phyloP scores from a whole-genome alignment of 257 asterid genomes.

The Knoxia roxburghii region DNA sequence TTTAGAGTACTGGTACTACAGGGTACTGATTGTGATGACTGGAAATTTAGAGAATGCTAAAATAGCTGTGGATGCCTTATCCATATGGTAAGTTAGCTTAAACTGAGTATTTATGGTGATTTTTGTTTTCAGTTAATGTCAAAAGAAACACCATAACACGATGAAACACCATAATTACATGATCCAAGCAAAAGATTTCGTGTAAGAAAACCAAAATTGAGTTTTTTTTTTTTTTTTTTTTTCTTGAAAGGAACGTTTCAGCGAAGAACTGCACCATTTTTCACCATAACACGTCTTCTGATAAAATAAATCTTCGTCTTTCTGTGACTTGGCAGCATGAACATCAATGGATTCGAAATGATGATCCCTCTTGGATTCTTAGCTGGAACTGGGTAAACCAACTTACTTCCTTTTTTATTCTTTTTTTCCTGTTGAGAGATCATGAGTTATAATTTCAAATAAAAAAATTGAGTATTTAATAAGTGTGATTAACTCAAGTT shows the following conservation, averaged over 20 bases:
- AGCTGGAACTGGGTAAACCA: constrained; percentile 42
- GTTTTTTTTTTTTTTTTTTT: too few relatives aligned
- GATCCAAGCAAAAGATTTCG: too few relatives aligned
- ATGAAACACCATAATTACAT: not conserved
- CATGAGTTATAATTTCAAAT: too few relatives aligned
- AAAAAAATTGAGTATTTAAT: too few relatives aligned
- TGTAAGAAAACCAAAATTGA: too few relatives aligned
- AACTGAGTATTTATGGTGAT: not conserved
- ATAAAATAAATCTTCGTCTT: not conserved
- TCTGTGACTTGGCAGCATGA: constrained; percentile 33
- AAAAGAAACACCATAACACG: too few relatives aligned
- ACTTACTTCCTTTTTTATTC: not conserved
- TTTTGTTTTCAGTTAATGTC: too few relatives aligned
- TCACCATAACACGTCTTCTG: not conserved
- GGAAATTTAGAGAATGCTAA: constrained; percentile 68
- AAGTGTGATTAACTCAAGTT: too few relatives aligned
- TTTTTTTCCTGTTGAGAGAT: too few relatives aligned
- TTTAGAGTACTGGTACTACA: constrained; percentile 81
- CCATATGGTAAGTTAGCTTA: constrained; percentile 48
- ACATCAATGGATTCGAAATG: constrained; percentile 52
- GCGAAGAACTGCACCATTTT: not conserved
- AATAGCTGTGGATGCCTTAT: constrained; percentile 74
- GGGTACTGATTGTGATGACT: constrained; percentile 62
- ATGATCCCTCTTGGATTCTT: constrained; percentile 53
- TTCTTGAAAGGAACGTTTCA: too few relatives aligned